A percentile compares a stretch with the other conserved stretches of the same genome.
Conservation (phyloP, 192 early-diverging fungal genomes). For the Coemansia sp. region DNA sequence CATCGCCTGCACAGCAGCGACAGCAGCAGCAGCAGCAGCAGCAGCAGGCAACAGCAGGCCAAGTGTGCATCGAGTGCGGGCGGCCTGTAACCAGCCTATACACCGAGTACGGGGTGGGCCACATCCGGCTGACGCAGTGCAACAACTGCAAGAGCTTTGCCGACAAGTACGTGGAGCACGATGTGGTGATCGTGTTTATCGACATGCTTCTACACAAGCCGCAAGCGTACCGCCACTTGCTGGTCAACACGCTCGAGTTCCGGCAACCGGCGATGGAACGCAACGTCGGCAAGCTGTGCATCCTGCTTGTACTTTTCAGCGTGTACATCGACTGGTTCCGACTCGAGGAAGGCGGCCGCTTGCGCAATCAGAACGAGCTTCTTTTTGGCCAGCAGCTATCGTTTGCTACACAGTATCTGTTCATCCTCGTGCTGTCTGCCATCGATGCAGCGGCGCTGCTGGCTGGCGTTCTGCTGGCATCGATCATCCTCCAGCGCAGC, state of each 20-base stretch:
- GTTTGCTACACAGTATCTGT: constrained; percentile 71
- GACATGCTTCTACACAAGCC: constrained; percentile 89
- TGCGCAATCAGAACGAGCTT: constrained; percentile 50
- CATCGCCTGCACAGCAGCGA: too few relatives aligned
- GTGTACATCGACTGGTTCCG: constrained; percentile 93
- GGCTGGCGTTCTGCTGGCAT: constrained; percentile 31
- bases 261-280: constrained; percentile 53
- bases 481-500: constrained; percentile 35
- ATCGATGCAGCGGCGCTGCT: constrained; percentile 58
- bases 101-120: constrained; percentile 79
- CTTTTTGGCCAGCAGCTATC: constrained; percentile 63
- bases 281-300: constrained; percentile 69
- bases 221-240: constrained; percentile 81
- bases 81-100: constrained; percentile 65
- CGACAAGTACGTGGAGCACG: constrained; percentile 92
- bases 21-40: constrained; percentile 2
- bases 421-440: constrained; percentile 62
- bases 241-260: constrained; percentile 76
- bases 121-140: constrained; percentile 82
- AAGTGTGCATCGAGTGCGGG: constrained; percentile 78
- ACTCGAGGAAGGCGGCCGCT: constrained; percentile 67
- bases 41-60: constrained; percentile 8
- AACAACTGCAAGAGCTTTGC: constrained; percentile 74
- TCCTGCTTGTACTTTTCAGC: constrained; percentile 84
- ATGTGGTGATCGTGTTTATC: constrained; percentile 83